A percentile compares a stretch with the other conserved stretches of the same genome.
phyloP scores from a whole-genome alignment of 441 rosid genomes.

The Croton setiger region DNA sequence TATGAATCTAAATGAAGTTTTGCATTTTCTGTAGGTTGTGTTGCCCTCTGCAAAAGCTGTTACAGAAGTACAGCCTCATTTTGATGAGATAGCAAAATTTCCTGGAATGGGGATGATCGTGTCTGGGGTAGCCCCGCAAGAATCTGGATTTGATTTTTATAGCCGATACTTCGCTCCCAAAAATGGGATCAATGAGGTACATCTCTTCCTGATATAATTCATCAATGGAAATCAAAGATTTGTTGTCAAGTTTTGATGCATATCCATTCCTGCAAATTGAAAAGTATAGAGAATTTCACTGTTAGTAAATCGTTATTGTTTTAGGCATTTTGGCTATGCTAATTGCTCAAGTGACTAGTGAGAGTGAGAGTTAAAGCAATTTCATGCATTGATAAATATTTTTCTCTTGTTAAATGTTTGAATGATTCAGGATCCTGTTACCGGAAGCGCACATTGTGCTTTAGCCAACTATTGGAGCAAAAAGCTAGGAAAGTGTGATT shows the following conservation, averaged over 20 bases:
- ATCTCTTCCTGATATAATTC: neutral
- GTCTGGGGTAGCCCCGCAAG: constrained; percentile 47
- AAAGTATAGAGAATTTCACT: neutral
- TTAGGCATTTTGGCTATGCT: neutral
- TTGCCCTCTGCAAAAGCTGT: constrained; percentile 66
- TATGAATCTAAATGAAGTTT: neutral
- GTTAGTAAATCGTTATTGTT: neutral
- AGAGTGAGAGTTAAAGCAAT: neutral
- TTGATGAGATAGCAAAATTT: constrained; percentile 50
- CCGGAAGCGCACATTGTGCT: constrained; percentile 77
- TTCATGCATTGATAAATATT: neutral
- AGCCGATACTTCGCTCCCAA: constrained; percentile 71
- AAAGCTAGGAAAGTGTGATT: constrained; percentile 56
- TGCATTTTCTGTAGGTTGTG: constrained; percentile 42
- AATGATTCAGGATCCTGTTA: constrained; percentile 60
- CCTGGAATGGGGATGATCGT: constrained; percentile 60
- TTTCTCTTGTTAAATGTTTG: neutral
- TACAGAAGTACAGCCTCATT: constrained; percentile 44
- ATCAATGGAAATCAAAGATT: neutral
- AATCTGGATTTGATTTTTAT: constrained; percentile 57
- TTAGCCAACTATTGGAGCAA: constrained; percentile 64
- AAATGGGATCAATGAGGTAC: constrained; percentile 61
- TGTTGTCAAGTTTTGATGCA: neutral
- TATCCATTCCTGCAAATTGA: neutral
- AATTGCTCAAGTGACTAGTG: neutral